Conservation (phyloP, 495 filamentous ascomycete genomes). For the Neurospora sp. region DNA sequence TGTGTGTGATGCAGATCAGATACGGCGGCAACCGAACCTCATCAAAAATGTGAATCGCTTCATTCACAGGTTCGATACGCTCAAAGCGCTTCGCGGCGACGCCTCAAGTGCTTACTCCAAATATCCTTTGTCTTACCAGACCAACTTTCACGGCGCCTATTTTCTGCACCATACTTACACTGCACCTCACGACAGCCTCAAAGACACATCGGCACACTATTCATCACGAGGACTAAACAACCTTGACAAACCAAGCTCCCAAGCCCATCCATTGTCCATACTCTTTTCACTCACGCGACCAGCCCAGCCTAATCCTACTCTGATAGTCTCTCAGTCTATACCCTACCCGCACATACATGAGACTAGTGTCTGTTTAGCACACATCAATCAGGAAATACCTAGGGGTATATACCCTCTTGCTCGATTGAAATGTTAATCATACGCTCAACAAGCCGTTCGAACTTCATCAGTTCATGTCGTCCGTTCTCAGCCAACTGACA, state of each 20-base stretch:
- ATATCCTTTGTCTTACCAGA: neutral
- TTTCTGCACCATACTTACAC: neutral
- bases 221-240: neutral
- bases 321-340: neutral
- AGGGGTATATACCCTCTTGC: neutral
- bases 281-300: neutral
- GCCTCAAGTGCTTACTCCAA: neutral
- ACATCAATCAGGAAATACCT: neutral
- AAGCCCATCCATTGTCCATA: neutral
- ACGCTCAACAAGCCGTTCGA: neutral
- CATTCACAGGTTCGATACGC: neutral
- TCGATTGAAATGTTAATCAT: neutral
- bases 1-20: neutral
- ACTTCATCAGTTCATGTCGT: neutral
- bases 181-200: neutral
- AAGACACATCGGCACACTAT: neutral
- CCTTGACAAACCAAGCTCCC: neutral
- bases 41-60: neutral
- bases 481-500: neutral
- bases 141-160: neutral
- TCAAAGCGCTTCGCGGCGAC: neutral
- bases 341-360: neutral
- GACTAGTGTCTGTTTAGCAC: neutral
- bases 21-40: neutral
- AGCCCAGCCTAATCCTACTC: neutral